Conservation (phyloP, 2,329 filamentous ascomycete species). For the Cytospora paraplurivora region DNA sequence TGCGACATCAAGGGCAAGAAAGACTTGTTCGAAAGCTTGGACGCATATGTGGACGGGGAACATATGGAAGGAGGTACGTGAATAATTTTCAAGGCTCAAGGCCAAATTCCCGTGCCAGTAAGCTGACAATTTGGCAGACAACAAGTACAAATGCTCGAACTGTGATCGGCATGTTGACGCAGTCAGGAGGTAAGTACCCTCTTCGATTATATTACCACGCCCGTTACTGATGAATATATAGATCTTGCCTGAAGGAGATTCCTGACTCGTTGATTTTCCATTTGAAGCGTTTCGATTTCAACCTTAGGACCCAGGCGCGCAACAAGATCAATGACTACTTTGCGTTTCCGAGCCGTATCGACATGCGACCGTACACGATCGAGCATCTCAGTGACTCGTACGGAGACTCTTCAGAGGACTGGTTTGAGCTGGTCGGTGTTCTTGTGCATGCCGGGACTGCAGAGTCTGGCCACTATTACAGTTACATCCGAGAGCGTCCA, state of each 20-base stretch:
- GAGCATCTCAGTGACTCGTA: conserved; percentile 72
- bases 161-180: conserved; percentile 90
- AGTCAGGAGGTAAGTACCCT: conserved; percentile 70
- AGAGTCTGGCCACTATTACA: conserved; percentile 96
- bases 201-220: neutral
- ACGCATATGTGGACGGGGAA: conserved; percentile 95
- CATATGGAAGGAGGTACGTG: conserved; percentile 82
- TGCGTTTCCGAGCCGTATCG: conserved; percentile 78
- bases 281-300: conserved; percentile 85
- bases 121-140: conserved; percentile 57
- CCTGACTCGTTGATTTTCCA: conserved; percentile 96
- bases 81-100: neutral
- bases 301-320: conserved; percentile 73
- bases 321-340: conserved; percentile 97
- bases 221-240: conserved; percentile 38
- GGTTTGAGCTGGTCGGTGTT: conserved; percentile 93
- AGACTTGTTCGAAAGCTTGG: conserved; percentile 80
- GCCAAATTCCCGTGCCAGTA: neutral
- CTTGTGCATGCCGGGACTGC: conserved; percentile 92
- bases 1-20: conserved; percentile 94
- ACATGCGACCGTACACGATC: conserved; percentile 90
- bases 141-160: conserved; percentile 95
- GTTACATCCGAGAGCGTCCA: conserved; percentile 83
- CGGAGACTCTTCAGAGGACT: conserved; percentile 62
- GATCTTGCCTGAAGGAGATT: conserved; percentile 87